Evolutionary conservation across 2,329 filamentous ascomycete species (phyloP), one percentile per base, ranked within the genome.

Genomic region (Curvularia verruculosa): DNA sequence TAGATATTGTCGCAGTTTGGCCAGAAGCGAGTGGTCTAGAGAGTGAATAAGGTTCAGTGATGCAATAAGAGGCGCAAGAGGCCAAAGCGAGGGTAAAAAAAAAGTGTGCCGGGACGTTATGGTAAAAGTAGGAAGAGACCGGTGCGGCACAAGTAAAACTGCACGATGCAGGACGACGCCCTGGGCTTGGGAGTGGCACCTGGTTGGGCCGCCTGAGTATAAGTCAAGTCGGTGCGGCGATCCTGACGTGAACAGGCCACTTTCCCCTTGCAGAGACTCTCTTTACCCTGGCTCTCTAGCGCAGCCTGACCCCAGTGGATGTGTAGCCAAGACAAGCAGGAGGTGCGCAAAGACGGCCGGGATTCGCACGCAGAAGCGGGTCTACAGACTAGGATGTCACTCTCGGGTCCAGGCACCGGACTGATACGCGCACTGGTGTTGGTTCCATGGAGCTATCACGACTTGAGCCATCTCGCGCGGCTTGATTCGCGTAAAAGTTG

Each of bases 131-230:
- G 71, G 64, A 58, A 58, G 54, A 64, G 60, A 56, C 56, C 61
- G 64, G 60, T 69, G 67, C 61, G 65, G 67, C 64, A 67, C 64
- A 63, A 61, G 64, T 49, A 58, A 53, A 58, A 61, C 61, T 63
- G 61, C 62, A 67, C 59, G 56, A 54, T 56, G 57, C 62, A 65
- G 62, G 60, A 61, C 58, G 59, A 60, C 43, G 61, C 52, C 63
- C 64, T 59, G 61, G 63, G 61, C 66, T 63, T 61, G 60, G 68
- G 61, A 55, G 60, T 60, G 57, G 65, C 59, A 64, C 56, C 67
- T 71, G 65, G 70, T 70, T 71, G 71, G 64, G 66, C 64, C 60
- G 51, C 66, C 65, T 61, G 61, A 60, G 59, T 64, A 64, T 41
- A 50, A 31, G 52, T 54, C 51, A 34, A 49, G 48, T 54, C 44